Conservation (phyloP, 2,329 filamentous ascomycete species). For the Madurella fahalii region DNA sequence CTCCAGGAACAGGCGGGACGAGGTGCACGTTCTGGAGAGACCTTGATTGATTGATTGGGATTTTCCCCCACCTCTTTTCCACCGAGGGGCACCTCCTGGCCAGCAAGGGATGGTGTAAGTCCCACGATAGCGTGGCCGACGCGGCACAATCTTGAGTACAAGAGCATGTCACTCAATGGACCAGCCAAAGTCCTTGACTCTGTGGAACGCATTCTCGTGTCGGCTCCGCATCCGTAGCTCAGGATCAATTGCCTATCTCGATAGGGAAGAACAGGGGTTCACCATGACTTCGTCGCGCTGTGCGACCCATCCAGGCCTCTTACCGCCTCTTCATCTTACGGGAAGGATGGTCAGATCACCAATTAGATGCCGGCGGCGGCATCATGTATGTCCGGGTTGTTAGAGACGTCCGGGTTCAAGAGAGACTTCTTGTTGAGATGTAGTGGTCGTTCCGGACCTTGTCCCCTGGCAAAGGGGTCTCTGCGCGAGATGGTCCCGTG, state of each 20-base stretch:
- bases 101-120: no score
- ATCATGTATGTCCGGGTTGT: conserved; percentile 15
- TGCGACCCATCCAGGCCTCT: conserved; percentile 13
- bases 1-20: neutral
- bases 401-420: conserved; percentile 13
- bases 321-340: conserved; percentile 22
- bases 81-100: neutral
- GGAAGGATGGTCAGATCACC: conserved; percentile 4
- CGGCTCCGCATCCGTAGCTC: neutral
- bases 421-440: no score
- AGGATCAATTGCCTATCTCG: no score
- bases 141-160: no score
- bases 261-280: neutral
- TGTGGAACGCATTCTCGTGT: neutral
- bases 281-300: neutral
- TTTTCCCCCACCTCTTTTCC: neutral
- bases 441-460: neutral
- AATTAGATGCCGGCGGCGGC: conserved; percentile 12
- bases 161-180: no score
- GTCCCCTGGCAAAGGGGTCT: conserved; percentile 1
- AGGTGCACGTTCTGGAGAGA: conserved; percentile 3
- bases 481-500: conserved; percentile 22
- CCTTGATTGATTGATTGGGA: conserved; percentile 1
- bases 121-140: no score
- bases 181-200: neutral